Evolutionary conservation across 805 yeast genomes (phyloP).

Genomic region (Starmerella potacharoeniae): DNA sequence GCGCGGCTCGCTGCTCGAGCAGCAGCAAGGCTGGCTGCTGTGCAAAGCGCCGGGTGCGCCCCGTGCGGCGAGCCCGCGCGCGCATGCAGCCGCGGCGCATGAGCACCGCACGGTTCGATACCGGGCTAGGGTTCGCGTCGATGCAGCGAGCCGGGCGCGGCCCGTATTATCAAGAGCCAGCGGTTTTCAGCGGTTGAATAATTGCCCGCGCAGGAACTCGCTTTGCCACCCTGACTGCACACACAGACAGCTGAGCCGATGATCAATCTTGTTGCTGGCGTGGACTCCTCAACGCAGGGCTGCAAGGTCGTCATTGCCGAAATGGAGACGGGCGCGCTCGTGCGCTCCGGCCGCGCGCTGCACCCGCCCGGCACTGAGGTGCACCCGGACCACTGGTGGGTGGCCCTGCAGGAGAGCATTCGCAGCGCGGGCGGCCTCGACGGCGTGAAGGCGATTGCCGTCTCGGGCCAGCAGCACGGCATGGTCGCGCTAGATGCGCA

Average conservation of each 20-base stretch:
- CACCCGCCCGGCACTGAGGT: constrained; percentile 24
- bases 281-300: constrained; percentile 25
- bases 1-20: no score
- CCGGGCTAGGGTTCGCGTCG: no score
- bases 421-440: constrained; percentile 20
- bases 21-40: no score
- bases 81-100: no score
- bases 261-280: constrained; percentile 19
- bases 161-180: no score
- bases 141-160: no score
- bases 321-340: constrained; percentile 12
- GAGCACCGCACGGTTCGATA: no score
- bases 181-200: no score
- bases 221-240: neutral
- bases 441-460: constrained; percentile 21
- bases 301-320: constrained; percentile 22
- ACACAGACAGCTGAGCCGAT: neutral
- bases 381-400: constrained; percentile 22
- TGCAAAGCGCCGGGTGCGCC: no score
- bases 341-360: constrained; percentile 16
- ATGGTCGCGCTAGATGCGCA: constrained; percentile 17
- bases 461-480: constrained; percentile 26
- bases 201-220: no score
- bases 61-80: no score
- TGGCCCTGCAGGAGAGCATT: constrained; percentile 18